Evolutionary conservation across 2,329 filamentous ascomycete genomes (phyloP), one percentile per base, ranked within the genome.

Genomic region (Penicillium sp.): DNA sequence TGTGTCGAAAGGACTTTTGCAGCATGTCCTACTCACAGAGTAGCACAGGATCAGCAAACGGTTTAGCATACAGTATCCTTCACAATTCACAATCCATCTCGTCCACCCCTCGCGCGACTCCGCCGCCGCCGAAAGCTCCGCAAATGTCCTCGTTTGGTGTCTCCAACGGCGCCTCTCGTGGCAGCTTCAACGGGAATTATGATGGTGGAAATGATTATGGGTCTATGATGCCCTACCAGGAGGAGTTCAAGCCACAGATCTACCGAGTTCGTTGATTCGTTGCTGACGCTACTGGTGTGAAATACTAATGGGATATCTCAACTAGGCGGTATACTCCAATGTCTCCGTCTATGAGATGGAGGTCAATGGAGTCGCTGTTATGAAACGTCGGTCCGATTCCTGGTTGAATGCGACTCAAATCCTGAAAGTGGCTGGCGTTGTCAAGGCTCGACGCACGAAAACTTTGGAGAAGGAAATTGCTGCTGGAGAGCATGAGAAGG

Each of bases 351-450:
- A 98, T 81, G 95, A 99, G 79, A 97, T 98, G 93, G 93, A 97
- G 77, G 91, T 98, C 64, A 96, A 97, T 76, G 88, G 87, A 50
- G 84, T 99, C 67, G 92, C 93, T 26, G 93, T 98, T 55, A 99
- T 99, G 95, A 92, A 95, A 76, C 89, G 95, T 61, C 90, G 95
- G 67, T 90, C 91, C 69, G 95, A 99, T 78, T 94, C 92, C 68
- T 98, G 94, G 92, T 85, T 99, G 68, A 99, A 99, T 80, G 95
- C 95, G 56, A 99, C 95, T 0, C 95, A 99, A 78, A 98, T 99
- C 68, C 86, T 99, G 67, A 99, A 99, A 75, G 93, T 98, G 38
- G 95, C 95, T 38, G 93, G 93, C 55, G 93, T 99, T 63, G 94
- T 97, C 75, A 99, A 99, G 81, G 95, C 94, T 63, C 96, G 97